Evolutionary conservation across 768 basidiomycete genomes (phyloP).

Genomic region (Harrya chromipes): DNA sequence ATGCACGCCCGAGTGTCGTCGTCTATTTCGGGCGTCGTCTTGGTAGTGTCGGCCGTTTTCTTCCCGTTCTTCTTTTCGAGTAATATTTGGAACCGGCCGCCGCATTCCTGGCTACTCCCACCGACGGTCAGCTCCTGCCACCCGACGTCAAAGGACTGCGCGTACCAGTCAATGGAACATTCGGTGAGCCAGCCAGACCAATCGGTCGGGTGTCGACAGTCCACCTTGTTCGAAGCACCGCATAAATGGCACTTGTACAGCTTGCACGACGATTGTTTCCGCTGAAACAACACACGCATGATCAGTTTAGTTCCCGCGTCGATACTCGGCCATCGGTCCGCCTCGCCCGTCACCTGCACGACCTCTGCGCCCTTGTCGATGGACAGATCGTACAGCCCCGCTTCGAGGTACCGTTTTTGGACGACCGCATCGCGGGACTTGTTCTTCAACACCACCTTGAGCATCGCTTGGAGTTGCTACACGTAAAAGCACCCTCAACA

Average conservation of each 20-base stretch:
- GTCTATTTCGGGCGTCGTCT: conserved; percentile 7
- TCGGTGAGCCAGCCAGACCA: conserved; percentile 23
- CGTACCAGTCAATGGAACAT: conserved; percentile 25
- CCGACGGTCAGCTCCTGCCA: neutral
- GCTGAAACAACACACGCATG: conserved; percentile 23
- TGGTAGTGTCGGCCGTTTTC: neutral
- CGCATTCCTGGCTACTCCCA: conserved; percentile 13
- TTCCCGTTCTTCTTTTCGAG: conserved; percentile 19
- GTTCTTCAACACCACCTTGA: conserved; percentile 14
- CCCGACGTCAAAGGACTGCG: neutral
- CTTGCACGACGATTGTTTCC: conserved; percentile 12
- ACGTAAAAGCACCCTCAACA: neutral
- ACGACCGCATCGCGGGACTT: conserved; percentile 19
- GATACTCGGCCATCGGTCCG: conserved; percentile 21
- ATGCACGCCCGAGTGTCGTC: conserved; percentile 21
- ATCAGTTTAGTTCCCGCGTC: conserved; percentile 24
- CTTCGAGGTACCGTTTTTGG: conserved; percentile 25
- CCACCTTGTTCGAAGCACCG: conserved; percentile 17
- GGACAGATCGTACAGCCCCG: conserved; percentile 19
- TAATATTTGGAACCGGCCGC: conserved; percentile 23
- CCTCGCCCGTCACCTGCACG: conserved; percentile 19
- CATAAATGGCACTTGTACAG: conserved; percentile 19
- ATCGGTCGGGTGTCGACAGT: conserved; percentile 5
- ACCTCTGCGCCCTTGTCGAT: conserved; percentile 25
- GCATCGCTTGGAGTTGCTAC: conserved; percentile 23